Evolutionary conservation across 2,329 filamentous ascomycete species (phyloP).

Genomic region (Fusarium sp.): DNA sequence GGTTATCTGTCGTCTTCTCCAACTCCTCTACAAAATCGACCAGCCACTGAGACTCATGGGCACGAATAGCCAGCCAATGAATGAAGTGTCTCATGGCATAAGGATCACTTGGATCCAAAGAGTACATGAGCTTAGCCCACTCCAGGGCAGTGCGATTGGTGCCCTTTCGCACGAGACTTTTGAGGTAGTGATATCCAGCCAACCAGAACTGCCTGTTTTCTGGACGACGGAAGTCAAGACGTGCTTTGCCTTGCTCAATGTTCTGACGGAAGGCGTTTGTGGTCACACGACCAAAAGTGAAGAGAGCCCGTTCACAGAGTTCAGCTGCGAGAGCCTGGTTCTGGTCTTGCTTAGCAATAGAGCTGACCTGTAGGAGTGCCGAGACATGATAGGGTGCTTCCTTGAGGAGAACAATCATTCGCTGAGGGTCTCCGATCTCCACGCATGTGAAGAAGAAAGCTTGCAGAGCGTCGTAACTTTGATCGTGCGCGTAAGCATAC

Average conservation of each 20-base stretch:
- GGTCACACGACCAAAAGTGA: conserved; percentile 89
- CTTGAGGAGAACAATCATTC: conserved; percentile 76
- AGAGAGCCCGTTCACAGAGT: conserved; percentile 87
- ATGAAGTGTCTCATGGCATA: conserved; percentile 84
- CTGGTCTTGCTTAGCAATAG: conserved; percentile 89
- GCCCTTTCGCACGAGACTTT: conserved; percentile 85
- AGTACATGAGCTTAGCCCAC: conserved; percentile 87
- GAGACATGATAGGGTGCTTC: conserved; percentile 81
- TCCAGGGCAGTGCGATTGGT: conserved; percentile 93
- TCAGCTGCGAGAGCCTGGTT: conserved; percentile 88
- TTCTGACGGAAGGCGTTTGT: conserved; percentile 82
- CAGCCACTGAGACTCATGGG: conserved; percentile 78
- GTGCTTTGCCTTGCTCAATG: conserved; percentile 78
- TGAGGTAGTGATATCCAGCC: conserved; percentile 87
- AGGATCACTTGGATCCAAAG: conserved; percentile 79
- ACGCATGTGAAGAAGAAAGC: conserved; percentile 79
- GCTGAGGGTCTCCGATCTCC: conserved; percentile 83
- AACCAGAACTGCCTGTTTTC: conserved; percentile 96
- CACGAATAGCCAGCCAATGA: conserved; percentile 84
- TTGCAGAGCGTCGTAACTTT: conserved; percentile 77
- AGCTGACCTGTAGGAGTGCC: conserved; percentile 90
- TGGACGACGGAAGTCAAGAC: conserved; percentile 79
- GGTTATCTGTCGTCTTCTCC: conserved; percentile 47
- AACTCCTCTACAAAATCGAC: conserved; percentile 69
- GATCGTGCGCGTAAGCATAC: conserved; percentile 81